A percentile compares a stretch with the other conserved stretches of the same genome.
Conservation (phyloP, 2,329 filamentous ascomycete genomes). For the Didymella glomerata region DNA sequence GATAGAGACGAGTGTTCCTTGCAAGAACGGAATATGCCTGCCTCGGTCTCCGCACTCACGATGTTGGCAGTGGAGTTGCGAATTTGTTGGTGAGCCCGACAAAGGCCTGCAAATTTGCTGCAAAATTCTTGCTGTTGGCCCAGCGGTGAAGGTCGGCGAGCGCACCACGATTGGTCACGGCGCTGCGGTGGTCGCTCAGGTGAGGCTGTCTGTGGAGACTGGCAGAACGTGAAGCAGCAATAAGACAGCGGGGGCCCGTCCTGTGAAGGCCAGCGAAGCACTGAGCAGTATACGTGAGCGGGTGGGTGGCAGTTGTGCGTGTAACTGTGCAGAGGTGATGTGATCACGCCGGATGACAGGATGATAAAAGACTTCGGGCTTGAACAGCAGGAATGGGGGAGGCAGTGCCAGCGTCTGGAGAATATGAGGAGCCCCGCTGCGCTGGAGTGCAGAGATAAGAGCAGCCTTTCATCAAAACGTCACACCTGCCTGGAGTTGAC, state of each 20-base stretch:
- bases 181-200: slow-evolving; percentile 17
- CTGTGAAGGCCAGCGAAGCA: slow-evolving; percentile 11
- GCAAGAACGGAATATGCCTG: slow-evolving; percentile 11
- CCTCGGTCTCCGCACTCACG: slow-evolving; percentile 23
- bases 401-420: slow-evolving; percentile 16
- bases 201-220: slow-evolving; percentile 22
- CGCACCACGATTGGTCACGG: slow-evolving; percentile 19
- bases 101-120: slow-evolving; percentile 23
- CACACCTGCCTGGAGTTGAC: slow-evolving; percentile 20
- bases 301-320: slow-evolving; percentile 16
- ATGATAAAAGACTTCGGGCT: background rate
- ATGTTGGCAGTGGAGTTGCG: slow-evolving; percentile 16
- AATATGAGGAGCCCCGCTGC: slow-evolving; percentile 20
- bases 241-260: slow-evolving; percentile 24
- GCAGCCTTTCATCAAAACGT: slow-evolving; percentile 22
- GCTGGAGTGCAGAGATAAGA: slow-evolving; percentile 19
- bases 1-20: background rate
- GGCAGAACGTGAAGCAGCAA: slow-evolving; percentile 17
- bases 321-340: slow-evolving; percentile 20
- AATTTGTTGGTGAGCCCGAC: slow-evolving; percentile 19
- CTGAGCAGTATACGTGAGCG: slow-evolving; percentile 14
- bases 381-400: slow-evolving; percentile 5
- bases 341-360: slow-evolving; percentile 10
- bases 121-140: slow-evolving; percentile 18
- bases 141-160: slow-evolving; percentile 24